These are phyloP conservation scores for Termitomyces sp. DNA, from an alignment of 768 basidiomycete genomes.

Conservation along the genomic window DNA sequence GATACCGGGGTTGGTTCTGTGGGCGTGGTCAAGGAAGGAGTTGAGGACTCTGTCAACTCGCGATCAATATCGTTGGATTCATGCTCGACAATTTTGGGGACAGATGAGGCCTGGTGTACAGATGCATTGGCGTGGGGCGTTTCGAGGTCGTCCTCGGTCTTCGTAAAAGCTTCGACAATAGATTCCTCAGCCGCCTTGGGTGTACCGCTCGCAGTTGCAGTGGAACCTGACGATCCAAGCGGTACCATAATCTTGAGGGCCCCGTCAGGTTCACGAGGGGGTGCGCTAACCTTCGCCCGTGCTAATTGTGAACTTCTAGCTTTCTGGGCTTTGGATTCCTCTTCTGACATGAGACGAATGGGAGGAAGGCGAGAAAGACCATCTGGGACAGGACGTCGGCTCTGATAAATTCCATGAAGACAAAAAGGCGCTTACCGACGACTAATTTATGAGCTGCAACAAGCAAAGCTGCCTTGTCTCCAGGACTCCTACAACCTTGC, in stretches of 20 bases:
- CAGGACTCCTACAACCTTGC: conserved; percentile 48
- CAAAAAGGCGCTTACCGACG: conserved; percentile 55
- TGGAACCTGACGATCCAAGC: neutral
- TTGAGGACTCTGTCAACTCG: neutral
- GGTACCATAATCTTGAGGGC: conserved; percentile 15
- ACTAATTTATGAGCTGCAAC: conserved; percentile 83
- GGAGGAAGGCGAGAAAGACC: conserved; percentile 72
- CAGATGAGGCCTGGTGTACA: neutral
- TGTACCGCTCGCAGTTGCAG: neutral
- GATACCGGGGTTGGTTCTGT: conserved; percentile 52
- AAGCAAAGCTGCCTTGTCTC: conserved; percentile 74
- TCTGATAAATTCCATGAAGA: neutral
- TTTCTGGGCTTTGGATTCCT: conserved; percentile 25
- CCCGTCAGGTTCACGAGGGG: conserved; percentile 18
- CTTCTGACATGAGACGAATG: conserved; percentile 66
- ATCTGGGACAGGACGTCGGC: conserved; percentile 37
- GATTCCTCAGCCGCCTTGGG: neutral
- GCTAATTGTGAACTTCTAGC: conserved; percentile 12
- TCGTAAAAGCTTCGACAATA: neutral
- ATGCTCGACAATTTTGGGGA: conserved; percentile 12
- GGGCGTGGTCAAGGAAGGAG: conserved; percentile 10
- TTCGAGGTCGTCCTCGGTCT: neutral
- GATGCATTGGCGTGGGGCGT: conserved; percentile 2
- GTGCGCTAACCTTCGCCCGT: conserved; percentile 10
- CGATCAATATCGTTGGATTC: neutral